Percentiles rank a stretch among this genome's conserved stretches.
phyloP scores from a whole-genome alignment of 2,329 filamentous ascomycete species.

The Sporothrix phasma region DNA sequence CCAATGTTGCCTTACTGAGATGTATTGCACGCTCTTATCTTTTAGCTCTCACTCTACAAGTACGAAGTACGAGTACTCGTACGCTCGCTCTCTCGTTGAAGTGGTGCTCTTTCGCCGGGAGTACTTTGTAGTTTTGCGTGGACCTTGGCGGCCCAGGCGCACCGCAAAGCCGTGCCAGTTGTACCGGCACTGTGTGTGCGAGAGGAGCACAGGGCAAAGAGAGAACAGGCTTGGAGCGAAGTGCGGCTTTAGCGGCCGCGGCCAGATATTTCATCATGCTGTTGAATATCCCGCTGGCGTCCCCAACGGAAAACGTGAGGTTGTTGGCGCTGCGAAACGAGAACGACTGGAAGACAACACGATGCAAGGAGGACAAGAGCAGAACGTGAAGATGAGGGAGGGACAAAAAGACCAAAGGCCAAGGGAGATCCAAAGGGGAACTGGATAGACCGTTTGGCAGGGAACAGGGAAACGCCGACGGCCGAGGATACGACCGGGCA shows the following conservation, averaged over 20 bases:
- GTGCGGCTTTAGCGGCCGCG: conserved; percentile 10
- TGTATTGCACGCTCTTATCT: not conserved
- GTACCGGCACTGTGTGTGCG: not conserved
- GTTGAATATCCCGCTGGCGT: not conserved
- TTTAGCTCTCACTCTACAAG: not conserved
- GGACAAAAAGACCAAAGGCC: not conserved
- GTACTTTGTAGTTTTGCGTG: not conserved
- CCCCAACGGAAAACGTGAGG: not conserved
- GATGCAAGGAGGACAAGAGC: not conserved
- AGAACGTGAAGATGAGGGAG: not conserved
- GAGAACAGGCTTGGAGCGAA: not conserved
- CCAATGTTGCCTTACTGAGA: conserved; percentile 1
- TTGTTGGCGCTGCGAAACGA: not conserved
- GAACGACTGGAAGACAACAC: not conserved
- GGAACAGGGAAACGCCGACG: not conserved
- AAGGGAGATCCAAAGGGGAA: not conserved
- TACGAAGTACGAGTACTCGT: too few relatives aligned
- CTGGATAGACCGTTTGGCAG: not conserved
- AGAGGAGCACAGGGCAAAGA: not conserved
- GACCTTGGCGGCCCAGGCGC: conserved; percentile 3
- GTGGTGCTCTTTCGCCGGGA: not conserved
- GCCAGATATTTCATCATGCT: not conserved
- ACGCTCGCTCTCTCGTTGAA: not conserved
- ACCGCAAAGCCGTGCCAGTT: not conserved
- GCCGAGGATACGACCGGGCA: not conserved